phyloP scores from a whole-genome alignment of 306 rosid genomes.

The Heteromeles arbutifolia region DNA sequence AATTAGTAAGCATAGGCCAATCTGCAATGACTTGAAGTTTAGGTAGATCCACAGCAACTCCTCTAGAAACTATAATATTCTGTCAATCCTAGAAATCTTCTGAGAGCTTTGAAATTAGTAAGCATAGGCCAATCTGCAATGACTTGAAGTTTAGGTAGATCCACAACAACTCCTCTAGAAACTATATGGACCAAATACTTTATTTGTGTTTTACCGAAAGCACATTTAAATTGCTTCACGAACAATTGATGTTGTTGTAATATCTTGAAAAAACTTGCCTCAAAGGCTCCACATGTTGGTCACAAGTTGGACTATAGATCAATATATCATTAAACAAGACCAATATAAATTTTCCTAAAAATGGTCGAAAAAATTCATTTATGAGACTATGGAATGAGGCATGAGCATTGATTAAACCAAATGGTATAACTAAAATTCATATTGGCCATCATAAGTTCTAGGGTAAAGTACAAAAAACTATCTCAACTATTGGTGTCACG shows the following conservation, averaged over 20 bases:
- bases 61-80: background rate
- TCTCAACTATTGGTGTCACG: too few species aligned
- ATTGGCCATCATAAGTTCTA: background rate
- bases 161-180: background rate
- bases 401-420: background rate
- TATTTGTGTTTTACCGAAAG: rapidly evolving
- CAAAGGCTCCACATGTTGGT: background rate
- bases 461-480: too few species aligned
- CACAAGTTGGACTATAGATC: background rate
- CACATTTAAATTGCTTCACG: background rate
- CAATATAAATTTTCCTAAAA: background rate
- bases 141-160: background rate
- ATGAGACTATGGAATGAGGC: background rate
- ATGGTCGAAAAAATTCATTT: background rate
- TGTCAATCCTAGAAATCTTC: background rate
- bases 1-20: background rate
- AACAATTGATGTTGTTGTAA: background rate
- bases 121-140: background rate
- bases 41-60: background rate
- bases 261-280: background rate
- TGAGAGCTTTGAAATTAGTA: background rate
- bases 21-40: background rate
- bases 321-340: background rate
- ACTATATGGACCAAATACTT: slow-evolving; percentile 6
- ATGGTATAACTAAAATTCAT: background rate